Conservation (phyloP, 495 filamentous ascomycete species). For the Rhypophila decipiens region DNA sequence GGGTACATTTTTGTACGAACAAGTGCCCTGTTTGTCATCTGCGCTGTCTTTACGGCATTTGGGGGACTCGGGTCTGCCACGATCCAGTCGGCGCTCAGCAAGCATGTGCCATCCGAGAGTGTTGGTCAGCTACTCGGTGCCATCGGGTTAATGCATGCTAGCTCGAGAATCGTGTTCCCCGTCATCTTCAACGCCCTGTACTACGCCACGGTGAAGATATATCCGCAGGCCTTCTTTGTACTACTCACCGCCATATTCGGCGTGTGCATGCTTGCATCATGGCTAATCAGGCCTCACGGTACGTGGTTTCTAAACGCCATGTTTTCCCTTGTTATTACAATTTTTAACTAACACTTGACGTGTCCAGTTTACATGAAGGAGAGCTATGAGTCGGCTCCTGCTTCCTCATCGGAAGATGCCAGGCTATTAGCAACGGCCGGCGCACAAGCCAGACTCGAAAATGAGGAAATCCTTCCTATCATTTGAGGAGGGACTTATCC, state of each 20-base stretch:
- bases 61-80: constrained; percentile 83
- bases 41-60: constrained; percentile 63
- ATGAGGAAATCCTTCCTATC: constrained; percentile 22
- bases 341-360: neutral
- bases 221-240: constrained; percentile 77
- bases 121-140: constrained; percentile 84
- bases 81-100: constrained; percentile 74
- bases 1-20: constrained; percentile 62
- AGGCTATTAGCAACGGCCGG: neutral
- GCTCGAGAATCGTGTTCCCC: constrained; percentile 72
- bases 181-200: constrained; percentile 81
- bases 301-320: constrained; percentile 30
- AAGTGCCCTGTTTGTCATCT: constrained; percentile 52
- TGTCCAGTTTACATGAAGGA: constrained; percentile 16
- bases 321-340: neutral
- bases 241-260: constrained; percentile 61
- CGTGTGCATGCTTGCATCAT: constrained; percentile 56
- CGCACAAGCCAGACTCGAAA: constrained; percentile 14
- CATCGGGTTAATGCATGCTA: constrained; percentile 74
- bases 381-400: constrained; percentile 10
- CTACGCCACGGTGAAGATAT: constrained; percentile 67
- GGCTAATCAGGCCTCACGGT: constrained; percentile 69
- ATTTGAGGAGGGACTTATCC: no score
- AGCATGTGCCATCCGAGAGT: constrained; percentile 76
- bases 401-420: neutral